Evolutionary conservation across 1,139 yeast genomes (phyloP).

Genomic region (Insectozyma bohioensis): DNA sequence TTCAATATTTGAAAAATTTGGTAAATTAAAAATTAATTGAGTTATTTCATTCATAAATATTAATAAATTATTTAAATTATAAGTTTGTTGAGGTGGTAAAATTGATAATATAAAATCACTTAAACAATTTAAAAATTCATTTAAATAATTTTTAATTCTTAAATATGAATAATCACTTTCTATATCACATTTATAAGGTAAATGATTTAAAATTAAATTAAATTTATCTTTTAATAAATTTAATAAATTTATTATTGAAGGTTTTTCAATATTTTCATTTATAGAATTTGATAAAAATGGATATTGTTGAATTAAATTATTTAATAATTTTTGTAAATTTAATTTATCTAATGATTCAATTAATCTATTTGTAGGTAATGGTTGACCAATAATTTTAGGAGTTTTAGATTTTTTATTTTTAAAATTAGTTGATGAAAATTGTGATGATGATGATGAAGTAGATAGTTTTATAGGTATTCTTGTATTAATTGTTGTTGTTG

Average conservation of each 20-base stretch:
- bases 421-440: slow-evolving; percentile 3
- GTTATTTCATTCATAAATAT: slow-evolving; percentile 71
- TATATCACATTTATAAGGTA: slow-evolving; percentile 76
- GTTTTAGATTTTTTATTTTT: slow-evolving; percentile 34
- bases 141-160: slow-evolving; percentile 70
- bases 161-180: slow-evolving; percentile 85
- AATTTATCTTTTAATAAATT: slow-evolving; percentile 49
- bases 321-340: slow-evolving; percentile 53
- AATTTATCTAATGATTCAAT: slow-evolving; percentile 66
- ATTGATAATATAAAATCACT: slow-evolving; percentile 79
- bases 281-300: slow-evolving; percentile 64
- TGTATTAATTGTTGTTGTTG: no score
- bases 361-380: slow-evolving; percentile 57
- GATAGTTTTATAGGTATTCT: no score
- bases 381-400: slow-evolving; percentile 48
- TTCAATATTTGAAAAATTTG: slow-evolving; percentile 67
- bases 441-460: no score
- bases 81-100: slow-evolving; percentile 72
- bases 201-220: slow-evolving; percentile 42
- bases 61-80: slow-evolving; percentile 47
- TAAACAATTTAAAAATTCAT: slow-evolving; percentile 74
- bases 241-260: slow-evolving; percentile 54
- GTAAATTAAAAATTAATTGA: slow-evolving; percentile 62
- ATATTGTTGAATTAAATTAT: slow-evolving; percentile 52
- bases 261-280: slow-evolving; percentile 54